These are phyloP conservation scores for Boletus vermiculosoides DNA, from an alignment of 768 basidiomycete genomes.

Conservation along the genomic window DNA sequence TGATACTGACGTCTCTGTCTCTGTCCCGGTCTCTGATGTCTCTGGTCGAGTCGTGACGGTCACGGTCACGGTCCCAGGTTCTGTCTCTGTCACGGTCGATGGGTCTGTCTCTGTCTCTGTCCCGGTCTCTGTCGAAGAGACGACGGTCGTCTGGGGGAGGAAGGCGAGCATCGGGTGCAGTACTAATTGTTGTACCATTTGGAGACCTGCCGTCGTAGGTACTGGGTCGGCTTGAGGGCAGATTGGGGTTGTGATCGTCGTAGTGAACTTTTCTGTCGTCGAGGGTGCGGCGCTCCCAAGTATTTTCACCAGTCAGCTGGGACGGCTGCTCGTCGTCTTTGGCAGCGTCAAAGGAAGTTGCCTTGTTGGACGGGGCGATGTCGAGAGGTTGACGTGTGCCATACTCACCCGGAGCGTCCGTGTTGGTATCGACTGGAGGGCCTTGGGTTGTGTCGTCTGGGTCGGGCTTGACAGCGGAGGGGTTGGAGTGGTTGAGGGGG, in stretches of 20 bases:
- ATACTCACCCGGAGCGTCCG: slow-evolving; percentile 31
- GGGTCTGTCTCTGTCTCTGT: slow-evolving; percentile 33
- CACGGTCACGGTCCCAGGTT: slow-evolving; percentile 38
- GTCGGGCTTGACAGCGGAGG: slow-evolving; percentile 13
- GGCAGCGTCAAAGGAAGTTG: slow-evolving; percentile 15
- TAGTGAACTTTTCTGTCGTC: slow-evolving; percentile 32
- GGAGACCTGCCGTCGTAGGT: slow-evolving; percentile 12
- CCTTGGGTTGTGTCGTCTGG: slow-evolving; percentile 7
- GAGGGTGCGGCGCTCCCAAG: slow-evolving; percentile 29
- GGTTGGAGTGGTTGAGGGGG: slow-evolving; percentile 9
- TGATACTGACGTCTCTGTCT: slow-evolving; percentile 28
- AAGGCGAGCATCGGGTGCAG: slow-evolving; percentile 10
- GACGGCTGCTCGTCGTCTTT: slow-evolving; percentile 32
- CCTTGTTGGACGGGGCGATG: slow-evolving; percentile 24
- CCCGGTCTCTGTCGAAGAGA: slow-evolving; percentile 33
- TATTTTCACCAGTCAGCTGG: slow-evolving; percentile 20
- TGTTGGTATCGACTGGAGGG: slow-evolving; percentile 9
- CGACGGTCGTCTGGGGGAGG: slow-evolving; percentile 31
- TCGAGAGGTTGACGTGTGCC: slow-evolving; percentile 23
- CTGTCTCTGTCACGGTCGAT: slow-evolving; percentile 34
- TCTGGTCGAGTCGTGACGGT: slow-evolving; percentile 22
- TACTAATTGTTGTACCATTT: slow-evolving; percentile 7
- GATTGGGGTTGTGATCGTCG: slow-evolving; percentile 27
- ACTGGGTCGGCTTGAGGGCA: slow-evolving; percentile 8
- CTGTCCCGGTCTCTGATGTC: slow-evolving; percentile 31